Evolutionary conservation across 805 yeast genomes (phyloP).

Genomic region (fission yeast (Schizosaccharomyces pombe)): DNA sequence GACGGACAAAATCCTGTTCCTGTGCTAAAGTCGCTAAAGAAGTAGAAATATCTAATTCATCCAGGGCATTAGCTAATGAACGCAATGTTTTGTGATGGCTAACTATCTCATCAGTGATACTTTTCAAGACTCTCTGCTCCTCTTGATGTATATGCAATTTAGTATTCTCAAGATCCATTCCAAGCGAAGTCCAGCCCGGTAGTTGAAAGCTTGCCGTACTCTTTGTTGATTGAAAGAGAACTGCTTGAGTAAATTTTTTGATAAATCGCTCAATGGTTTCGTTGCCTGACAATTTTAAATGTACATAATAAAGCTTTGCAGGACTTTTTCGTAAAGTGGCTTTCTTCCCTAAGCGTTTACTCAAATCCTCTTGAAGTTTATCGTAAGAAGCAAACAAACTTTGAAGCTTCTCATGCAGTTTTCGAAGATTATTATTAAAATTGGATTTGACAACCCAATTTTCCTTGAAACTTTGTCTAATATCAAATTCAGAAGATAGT

Average conservation of each 20-base stretch:
- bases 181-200: constrained; percentile 27
- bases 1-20: constrained; percentile 47
- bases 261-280: background rate
- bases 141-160: constrained; percentile 27
- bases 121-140: constrained; percentile 31
- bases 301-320: constrained; percentile 3
- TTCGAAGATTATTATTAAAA: background rate
- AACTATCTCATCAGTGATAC: constrained; percentile 10
- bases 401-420: background rate
- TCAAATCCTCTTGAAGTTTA: constrained; percentile 12
- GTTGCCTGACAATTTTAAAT: background rate
- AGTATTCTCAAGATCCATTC: constrained; percentile 23
- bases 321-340: constrained; percentile 2
- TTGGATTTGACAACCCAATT: background rate
- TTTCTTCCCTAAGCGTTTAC: constrained; percentile 11
- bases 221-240: background rate
- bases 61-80: constrained; percentile 27
- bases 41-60: constrained; percentile 44
- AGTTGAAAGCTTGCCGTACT: background rate
- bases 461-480: background rate
- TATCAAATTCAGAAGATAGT: background rate
- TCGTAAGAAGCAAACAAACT: constrained; percentile 5
- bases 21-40: constrained; percentile 50
- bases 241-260: background rate
- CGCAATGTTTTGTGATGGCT: constrained; percentile 19